Base-by-base conservation (phyloP, 2,329 filamentous ascomycete genomes). In the Epichloe hybrida region DNA sequence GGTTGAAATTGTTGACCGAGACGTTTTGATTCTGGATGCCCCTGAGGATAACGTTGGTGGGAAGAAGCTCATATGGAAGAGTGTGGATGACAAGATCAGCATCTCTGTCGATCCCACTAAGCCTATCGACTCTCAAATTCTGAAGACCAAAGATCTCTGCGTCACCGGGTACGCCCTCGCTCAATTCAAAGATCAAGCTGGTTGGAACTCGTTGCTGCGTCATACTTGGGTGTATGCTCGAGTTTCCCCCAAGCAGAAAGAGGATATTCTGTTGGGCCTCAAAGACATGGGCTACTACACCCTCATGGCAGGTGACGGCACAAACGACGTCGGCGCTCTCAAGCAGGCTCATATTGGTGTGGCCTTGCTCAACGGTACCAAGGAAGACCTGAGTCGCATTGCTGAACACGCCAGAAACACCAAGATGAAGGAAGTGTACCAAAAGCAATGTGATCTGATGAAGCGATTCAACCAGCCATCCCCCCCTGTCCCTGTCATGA, bases 311-410 rank as follows among this genome's bases (percentile, higher is more conserved):
- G 93, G 93, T 68, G 93, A 98, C 62, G 93, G 93, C 56, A 98
- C 93, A 50, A 98, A 98, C 67, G 93, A 98, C 63, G 93, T 98
- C 50, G 93, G 93, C 57, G 93, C 93, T 43, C 74, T 98, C 62
- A 98, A 98, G 75, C 93, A 98, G 71, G 93, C 93, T 40, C 93
- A 98, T 64, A 89, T 98, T 56, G 93, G 93, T 69, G 87, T 98
- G 55, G 93, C 93, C 21, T 81, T 98, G 47, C 80, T 98, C 58
- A 98, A 98, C 68, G 93, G 93, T 55, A 94, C 90, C 1, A 84
- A 83, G 57, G 87, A 97, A 21, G 93, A 97, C 64, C 77, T 98
- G 50, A 84, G 83, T 51, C 89, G 84, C 65, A 98, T 98, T 60
- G 84, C 86, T 27, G 93, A 97, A 63, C 90, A 98, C 68, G 84